phyloP scores from a whole-genome alignment of 495 filamentous ascomycete species.

The Xylaria sp. region DNA sequence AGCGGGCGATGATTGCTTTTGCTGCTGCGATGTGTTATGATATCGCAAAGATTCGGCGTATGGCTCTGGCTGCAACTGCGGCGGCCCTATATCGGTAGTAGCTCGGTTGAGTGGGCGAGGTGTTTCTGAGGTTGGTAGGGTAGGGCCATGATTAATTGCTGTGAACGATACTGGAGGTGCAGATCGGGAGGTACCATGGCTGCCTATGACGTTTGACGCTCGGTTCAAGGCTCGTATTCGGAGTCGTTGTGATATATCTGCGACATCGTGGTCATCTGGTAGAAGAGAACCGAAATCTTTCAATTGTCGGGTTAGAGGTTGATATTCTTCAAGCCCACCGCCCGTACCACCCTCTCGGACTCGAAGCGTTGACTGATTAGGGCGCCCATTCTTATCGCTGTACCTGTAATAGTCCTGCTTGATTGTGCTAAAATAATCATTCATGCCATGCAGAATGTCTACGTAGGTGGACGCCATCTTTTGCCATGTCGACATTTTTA shows the following conservation, averaged over 20 bases:
- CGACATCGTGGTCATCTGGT: constrained; percentile 41
- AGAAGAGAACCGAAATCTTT: constrained; percentile 52
- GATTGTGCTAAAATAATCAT: constrained; percentile 69
- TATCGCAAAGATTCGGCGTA: constrained; percentile 32
- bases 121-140: constrained; percentile 28
- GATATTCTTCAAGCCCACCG: constrained; percentile 77
- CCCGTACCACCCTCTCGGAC: constrained; percentile 59
- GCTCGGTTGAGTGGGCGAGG: constrained; percentile 25
- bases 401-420: constrained; percentile 62
- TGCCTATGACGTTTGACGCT: constrained; percentile 35
- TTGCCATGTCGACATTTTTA: constrained; percentile 69
- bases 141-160: constrained; percentile 56
- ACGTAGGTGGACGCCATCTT: constrained; percentile 77
- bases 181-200: constrained; percentile 26
- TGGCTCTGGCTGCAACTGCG: constrained; percentile 25
- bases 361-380: constrained; percentile 25
- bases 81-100: constrained; percentile 30
- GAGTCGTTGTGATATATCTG: constrained; percentile 31
- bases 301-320: constrained; percentile 45
- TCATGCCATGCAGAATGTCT: constrained; percentile 69
- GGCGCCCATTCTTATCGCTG: constrained; percentile 36
- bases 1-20: constrained; percentile 19
- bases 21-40: constrained; percentile 27
- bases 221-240: constrained; percentile 33
- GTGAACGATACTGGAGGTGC: constrained; percentile 53